These are phyloP conservation scores for Monosporascus sp. DNA, from an alignment of 2,329 filamentous ascomycete genomes.

Conservation along the genomic window DNA sequence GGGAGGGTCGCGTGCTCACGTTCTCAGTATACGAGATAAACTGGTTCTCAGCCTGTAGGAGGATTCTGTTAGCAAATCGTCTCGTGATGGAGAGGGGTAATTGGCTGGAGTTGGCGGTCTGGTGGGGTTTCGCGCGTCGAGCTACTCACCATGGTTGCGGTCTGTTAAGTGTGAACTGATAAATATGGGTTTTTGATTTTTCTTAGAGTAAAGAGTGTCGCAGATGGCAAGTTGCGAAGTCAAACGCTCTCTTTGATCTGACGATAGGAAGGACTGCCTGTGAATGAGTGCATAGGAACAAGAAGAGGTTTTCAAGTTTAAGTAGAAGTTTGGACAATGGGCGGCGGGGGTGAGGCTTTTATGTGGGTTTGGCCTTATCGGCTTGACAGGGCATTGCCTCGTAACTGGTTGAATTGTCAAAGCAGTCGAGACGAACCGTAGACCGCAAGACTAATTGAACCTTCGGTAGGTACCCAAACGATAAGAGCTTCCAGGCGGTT, in stretches of 20 bases:
- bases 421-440: neutral
- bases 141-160: slow-evolving; percentile 25
- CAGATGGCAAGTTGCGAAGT: slow-evolving; percentile 1
- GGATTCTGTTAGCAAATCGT: slow-evolving; percentile 30
- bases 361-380: neutral
- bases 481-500: too few species aligned
- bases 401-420: neutral
- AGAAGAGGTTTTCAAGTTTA: neutral
- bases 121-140: slow-evolving; percentile 19
- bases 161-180: slow-evolving; percentile 7
- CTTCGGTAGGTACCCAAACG: too few species aligned
- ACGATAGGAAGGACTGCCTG: neutral
- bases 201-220: neutral
- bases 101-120: slow-evolving; percentile 17
- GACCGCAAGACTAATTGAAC: neutral
- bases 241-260: slow-evolving; percentile 2
- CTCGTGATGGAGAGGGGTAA: slow-evolving; percentile 26
- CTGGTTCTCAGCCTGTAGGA: slow-evolving; percentile 33
- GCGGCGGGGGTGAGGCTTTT: neutral
- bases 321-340: neutral
- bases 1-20: slow-evolving; percentile 20
- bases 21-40: slow-evolving; percentile 29
- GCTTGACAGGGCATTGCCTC: neutral
- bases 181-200: slow-evolving; percentile 3
- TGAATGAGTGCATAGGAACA: neutral